Evolutionary conservation across 768 basidiomycete species (phyloP).

Genomic region (Leccinum boreale): DNA sequence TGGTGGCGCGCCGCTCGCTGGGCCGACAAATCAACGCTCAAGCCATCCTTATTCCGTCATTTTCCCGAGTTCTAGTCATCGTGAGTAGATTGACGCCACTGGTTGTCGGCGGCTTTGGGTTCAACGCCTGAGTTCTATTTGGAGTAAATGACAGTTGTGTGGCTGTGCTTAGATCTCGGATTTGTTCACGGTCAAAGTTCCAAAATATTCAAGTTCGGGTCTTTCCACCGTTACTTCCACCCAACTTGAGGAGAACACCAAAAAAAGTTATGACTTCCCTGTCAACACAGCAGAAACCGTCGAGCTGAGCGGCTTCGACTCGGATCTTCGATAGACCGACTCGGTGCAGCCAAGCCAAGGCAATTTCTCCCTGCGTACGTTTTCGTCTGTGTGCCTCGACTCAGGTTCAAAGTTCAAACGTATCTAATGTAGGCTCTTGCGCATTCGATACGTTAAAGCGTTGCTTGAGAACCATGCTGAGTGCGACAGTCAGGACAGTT

Average conservation of each 20-base stretch:
- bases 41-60: neutral
- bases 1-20: neutral
- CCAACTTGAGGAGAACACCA: neutral
- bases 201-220: neutral
- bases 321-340: neutral
- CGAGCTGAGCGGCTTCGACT: neutral
- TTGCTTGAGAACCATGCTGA: neutral
- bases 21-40: neutral
- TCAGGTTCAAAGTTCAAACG: neutral
- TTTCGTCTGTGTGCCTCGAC: neutral
- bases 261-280: neutral
- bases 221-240: constrained; percentile 1
- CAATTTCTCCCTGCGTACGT: neutral
- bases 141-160: neutral
- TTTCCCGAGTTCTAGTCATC: neutral
- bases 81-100: neutral
- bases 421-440: neutral
- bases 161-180: neutral
- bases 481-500: neutral
- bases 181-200: no score
- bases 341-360: neutral
- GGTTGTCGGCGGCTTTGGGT: neutral
- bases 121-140: neutral
- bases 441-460: neutral
- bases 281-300: constrained; percentile 3